Base-by-base conservation (phyloP, 176 grass and related monocot genomes). In the Zoysia japonica region DNA sequence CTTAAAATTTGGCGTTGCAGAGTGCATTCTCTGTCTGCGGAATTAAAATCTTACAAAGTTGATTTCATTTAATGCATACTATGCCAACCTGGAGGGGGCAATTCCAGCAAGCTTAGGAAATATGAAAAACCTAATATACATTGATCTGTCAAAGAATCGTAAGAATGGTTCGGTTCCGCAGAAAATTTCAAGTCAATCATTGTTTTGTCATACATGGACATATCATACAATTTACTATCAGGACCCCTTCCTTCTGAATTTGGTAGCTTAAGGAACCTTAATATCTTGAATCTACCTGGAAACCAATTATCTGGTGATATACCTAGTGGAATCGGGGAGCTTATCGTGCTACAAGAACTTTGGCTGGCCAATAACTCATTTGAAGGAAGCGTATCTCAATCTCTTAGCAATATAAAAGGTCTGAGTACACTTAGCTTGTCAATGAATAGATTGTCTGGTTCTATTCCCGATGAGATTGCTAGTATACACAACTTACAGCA, bases 341-440 rank as follows among this genome's bases (percentile, higher is more conserved):
- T 75, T 15, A 48, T 44, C 11, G 67, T 67, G 15, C 71, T 90
- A 13, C 16, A 83, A 75, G n/a, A 0, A 2, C 77, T 90, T 20
- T 17, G 36, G 36, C 36, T 93, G 46, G 87, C 80, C 38, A 37
- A 13, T 0, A 94, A 91, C 70, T 80, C 15, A 1, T 79, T 91
- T 8, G n/a, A 77, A 0, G 78, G 81, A 74, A 50, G 11, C 71
- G 85, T 92, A 80, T 82, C 84, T 16, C 4, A 14, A 41, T 59
- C 64, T 35, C 3, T 94, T 6, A 69, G 0, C 5, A 87, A 83
- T 6, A 28, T 85, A 38, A 72, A 71, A 13, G 88, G 78, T 0
- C 74, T 93, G 2, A 6, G 5, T 47, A 4, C 3, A 4, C 71
- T 90, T n/a, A 81, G 88, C 5, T 49, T 88, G 0, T 80, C 83